A percentile compares a stretch with the other conserved stretches of the same genome.
Conservation (phyloP, 1,284 basidiomycete species). For the Amylostereum chailletii region DNA sequence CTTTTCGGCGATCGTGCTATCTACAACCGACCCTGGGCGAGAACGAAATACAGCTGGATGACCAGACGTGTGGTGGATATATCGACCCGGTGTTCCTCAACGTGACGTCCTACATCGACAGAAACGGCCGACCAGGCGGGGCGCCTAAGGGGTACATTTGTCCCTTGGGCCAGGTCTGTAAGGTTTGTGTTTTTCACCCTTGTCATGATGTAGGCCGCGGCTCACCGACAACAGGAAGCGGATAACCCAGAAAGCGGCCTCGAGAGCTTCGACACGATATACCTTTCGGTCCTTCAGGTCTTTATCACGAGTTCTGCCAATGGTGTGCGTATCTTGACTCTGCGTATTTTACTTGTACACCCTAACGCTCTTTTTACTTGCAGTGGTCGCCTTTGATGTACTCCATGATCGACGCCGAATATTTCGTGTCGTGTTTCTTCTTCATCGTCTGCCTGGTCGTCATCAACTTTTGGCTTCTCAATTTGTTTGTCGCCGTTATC, state of each 20-base stretch:
- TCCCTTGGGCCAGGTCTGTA: constrained; percentile 74
- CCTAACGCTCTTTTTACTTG: neutral
- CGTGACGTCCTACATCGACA: constrained; percentile 36
- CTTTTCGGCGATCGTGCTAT: constrained; percentile 60
- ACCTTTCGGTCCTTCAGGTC: constrained; percentile 77
- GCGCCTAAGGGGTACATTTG: constrained; percentile 73
- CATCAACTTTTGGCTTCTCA: constrained; percentile 92
- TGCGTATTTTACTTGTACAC: neutral
- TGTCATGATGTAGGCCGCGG: neutral
- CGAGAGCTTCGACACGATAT: constrained; percentile 89
- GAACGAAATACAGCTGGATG: constrained; percentile 31
- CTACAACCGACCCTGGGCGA: constrained; percentile 45
- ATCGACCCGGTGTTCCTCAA: constrained; percentile 50
- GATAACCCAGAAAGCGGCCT: constrained; percentile 64
- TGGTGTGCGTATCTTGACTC: constrained; percentile 36
- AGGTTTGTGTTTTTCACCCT: constrained; percentile 30
- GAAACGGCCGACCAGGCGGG: constrained; percentile 23
- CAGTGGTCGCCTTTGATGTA: constrained; percentile 86
- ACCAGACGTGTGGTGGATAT: constrained; percentile 73
- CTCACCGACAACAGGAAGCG: constrained; percentile 37
- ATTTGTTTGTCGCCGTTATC: constrained; percentile 93
- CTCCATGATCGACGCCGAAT: constrained; percentile 86
- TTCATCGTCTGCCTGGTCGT: constrained; percentile 82
- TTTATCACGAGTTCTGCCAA: constrained; percentile 80
- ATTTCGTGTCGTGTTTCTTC: constrained; percentile 80